phyloP scores from a whole-genome alignment of 345 rosid species.

The Chamaenerion angustifolium region DNA sequence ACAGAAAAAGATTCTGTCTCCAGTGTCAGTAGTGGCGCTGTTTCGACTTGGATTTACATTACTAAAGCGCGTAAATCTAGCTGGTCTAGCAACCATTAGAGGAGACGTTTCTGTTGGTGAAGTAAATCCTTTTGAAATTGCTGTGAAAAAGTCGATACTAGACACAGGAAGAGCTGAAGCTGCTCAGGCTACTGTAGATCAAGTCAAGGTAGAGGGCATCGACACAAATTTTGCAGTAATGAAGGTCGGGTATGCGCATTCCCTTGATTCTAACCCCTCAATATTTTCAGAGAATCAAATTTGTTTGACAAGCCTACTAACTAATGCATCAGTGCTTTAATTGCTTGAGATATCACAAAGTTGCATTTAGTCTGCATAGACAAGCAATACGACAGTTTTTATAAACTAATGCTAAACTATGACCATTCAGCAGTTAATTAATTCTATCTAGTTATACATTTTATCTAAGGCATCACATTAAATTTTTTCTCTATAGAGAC shows the following conservation, averaged over 20 bases:
- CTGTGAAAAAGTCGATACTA: constrained; percentile 57
- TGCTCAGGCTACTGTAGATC: constrained; percentile 86
- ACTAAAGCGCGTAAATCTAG: constrained; percentile 29
- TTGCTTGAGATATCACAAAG: no score
- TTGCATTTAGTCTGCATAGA: no score
- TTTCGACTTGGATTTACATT: constrained; percentile 47
- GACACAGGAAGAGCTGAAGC: constrained; percentile 72
- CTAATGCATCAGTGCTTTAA: no score
- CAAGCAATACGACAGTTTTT: no score
- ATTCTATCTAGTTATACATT: no score
- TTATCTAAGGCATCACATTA: no score
- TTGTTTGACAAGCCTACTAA: background rate
- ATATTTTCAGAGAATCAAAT: constrained; percentile 1
- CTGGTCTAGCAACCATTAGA: constrained; percentile 20
- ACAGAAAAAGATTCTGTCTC: constrained; percentile 34
- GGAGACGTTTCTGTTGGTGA: constrained; percentile 81
- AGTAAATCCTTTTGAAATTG: constrained; percentile 62
- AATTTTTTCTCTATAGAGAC: no score
- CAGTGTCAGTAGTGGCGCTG: constrained; percentile 50
- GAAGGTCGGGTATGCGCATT: constrained; percentile 34
- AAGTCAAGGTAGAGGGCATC: constrained; percentile 93
- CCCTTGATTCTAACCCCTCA: background rate
- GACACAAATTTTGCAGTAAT: constrained; percentile 80
- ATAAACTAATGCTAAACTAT: no score
- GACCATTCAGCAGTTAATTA: no score